These are phyloP conservation scores for Hypoxylon sp. DNA, from an alignment of 2,329 filamentous ascomycete species.

Conservation along the genomic window DNA sequence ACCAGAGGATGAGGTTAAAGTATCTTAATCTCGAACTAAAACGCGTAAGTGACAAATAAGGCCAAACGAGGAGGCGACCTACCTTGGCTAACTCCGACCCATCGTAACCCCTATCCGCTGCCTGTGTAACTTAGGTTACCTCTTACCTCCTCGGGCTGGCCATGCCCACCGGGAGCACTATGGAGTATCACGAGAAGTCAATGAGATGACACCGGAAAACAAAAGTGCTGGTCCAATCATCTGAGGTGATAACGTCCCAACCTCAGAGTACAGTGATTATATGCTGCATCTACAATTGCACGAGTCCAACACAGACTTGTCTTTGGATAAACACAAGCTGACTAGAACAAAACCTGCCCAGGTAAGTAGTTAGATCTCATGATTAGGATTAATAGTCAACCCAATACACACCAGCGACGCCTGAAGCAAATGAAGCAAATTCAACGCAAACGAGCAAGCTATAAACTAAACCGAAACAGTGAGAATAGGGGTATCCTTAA, in stretches of 20 bases:
- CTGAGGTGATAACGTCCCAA: neutral
- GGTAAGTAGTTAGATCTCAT: neutral
- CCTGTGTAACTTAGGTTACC: neutral
- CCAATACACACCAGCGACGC: neutral
- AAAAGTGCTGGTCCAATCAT: neutral
- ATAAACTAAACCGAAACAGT: constrained; percentile 6
- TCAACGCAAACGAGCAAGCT: constrained; percentile 3
- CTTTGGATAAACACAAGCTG: neutral
- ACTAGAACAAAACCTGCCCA: neutral
- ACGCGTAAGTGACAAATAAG: neutral
- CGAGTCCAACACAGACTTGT: neutral
- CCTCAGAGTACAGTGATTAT: neutral
- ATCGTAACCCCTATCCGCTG: neutral
- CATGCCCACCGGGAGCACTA: neutral
- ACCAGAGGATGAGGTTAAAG: neutral
- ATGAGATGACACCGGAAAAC: neutral
- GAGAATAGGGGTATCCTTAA: constrained; percentile 31
- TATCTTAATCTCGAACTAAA: too few species aligned
- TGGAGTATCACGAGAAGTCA: neutral
- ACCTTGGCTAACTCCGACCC: neutral
- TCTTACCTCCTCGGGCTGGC: neutral
- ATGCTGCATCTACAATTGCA: neutral
- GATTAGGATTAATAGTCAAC: neutral
- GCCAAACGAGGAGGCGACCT: neutral
- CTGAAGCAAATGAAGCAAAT: constrained; percentile 1